phyloP scores from a whole-genome alignment of 768 basidiomycete genomes.

The Trametes maxima region DNA sequence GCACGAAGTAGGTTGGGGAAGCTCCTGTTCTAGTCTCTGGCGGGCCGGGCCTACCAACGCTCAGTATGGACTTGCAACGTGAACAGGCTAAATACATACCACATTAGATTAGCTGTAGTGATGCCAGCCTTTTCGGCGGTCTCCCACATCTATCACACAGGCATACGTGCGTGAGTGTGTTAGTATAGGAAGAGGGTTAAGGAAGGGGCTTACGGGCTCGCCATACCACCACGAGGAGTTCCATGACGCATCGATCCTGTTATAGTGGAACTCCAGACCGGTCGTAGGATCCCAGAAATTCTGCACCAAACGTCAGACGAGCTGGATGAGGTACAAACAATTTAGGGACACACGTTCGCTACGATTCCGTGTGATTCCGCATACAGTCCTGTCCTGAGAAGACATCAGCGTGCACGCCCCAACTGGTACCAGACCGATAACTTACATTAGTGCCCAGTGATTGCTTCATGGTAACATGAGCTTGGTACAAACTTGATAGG shows the following conservation, averaged over 20 bases:
- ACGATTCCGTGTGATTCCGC: conserved; percentile 92
- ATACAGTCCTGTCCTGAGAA: conserved; percentile 79
- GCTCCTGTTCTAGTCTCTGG: conserved; percentile 65
- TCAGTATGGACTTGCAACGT: neutral
- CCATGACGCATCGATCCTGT: conserved; percentile 60
- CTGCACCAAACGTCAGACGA: conserved; percentile 39
- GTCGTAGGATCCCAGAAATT: conserved; percentile 84
- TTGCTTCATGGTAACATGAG: conserved; percentile 50
- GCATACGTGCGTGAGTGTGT: neutral
- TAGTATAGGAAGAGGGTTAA: neutral
- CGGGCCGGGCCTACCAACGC: conserved; percentile 73
- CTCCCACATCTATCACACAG: conserved; percentile 76
- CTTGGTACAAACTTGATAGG: neutral
- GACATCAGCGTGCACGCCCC: no score
- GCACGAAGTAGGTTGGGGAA: conserved; percentile 74
- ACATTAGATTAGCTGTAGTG: conserved; percentile 88
- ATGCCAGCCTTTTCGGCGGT: conserved; percentile 75
- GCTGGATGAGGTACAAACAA: neutral
- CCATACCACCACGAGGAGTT: conserved; percentile 83
- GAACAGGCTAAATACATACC: conserved; percentile 50
- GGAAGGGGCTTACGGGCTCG: conserved; percentile 68
- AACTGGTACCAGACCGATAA: neutral
- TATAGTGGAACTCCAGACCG: conserved; percentile 71
- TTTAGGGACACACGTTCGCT: conserved; percentile 62
- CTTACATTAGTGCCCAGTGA: conserved; percentile 86